Percentiles rank a stretch among this genome's conserved stretches.
Conservation (phyloP, 495 filamentous ascomycete genomes). For the Aspergillus biplanus region DNA sequence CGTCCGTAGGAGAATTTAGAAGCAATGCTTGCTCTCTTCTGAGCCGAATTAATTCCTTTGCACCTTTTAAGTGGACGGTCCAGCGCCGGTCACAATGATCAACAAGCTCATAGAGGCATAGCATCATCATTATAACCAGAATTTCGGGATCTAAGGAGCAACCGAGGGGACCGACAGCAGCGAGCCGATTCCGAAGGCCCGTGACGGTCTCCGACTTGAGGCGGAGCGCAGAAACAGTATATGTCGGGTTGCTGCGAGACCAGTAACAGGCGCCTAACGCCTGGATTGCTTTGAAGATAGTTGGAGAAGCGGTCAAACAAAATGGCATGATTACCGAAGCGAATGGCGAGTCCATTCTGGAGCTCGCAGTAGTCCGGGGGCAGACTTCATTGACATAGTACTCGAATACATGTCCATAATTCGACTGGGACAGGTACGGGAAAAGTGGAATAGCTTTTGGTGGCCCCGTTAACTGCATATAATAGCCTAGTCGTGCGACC, state of each 20-base stretch:
- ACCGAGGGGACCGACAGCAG: slow-evolving; percentile 27
- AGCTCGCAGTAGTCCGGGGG: slow-evolving; percentile 45
- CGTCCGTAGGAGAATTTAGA: slow-evolving; percentile 25
- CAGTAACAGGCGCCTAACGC: slow-evolving; percentile 45
- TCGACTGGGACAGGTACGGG: slow-evolving; percentile 31
- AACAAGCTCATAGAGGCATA: slow-evolving; percentile 51
- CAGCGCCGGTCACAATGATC: slow-evolving; percentile 50
- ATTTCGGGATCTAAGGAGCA: slow-evolving; percentile 42
- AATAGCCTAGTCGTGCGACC: neutral
- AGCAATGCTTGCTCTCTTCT: slow-evolving; percentile 31
- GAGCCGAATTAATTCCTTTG: slow-evolving; percentile 47
- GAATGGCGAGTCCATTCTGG: slow-evolving; percentile 43
- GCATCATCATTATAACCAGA: slow-evolving; percentile 49
- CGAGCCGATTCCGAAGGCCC: slow-evolving; percentile 42
- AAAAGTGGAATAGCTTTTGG: slow-evolving; percentile 32
- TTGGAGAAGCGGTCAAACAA: slow-evolving; percentile 41
- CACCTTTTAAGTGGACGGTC: slow-evolving; percentile 49
- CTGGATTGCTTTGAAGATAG: slow-evolving; percentile 43
- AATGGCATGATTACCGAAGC: slow-evolving; percentile 47
- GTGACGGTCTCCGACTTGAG: slow-evolving; percentile 41
- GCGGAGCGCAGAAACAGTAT: slow-evolving; percentile 38
- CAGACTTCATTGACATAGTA: slow-evolving; percentile 50
- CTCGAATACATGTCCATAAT: slow-evolving; percentile 41
- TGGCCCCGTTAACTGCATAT: slow-evolving; percentile 14
- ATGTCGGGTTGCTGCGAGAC: slow-evolving; percentile 36